Percentiles rank a stretch among this genome's conserved stretches.
phyloP scores from a whole-genome alignment of 495 filamentous ascomycete genomes.

The Penicillium antarcticum region DNA sequence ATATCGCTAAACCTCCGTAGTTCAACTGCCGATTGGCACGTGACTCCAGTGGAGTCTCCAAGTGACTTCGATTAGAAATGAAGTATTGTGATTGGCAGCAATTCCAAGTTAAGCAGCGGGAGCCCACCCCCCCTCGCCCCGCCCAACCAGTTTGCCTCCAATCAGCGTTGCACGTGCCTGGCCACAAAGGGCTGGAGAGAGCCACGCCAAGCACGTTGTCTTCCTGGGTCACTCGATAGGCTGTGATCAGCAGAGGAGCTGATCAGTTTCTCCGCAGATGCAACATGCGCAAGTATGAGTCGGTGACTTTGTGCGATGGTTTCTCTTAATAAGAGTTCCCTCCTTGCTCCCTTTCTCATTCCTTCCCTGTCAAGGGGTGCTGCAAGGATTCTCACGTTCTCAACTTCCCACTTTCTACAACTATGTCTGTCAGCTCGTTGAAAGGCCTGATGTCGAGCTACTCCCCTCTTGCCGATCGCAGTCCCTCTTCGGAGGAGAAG shows the following conservation, averaged over 20 bases:
- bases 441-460: conserved; percentile 39
- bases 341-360: not conserved
- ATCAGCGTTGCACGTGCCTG: conserved; percentile 39
- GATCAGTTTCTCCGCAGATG: conserved; percentile 10
- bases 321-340: conserved; percentile 2
- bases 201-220: conserved; percentile 34
- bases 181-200: conserved; percentile 6
- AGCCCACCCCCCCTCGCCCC: not conserved
- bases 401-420: not conserved
- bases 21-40: not conserved
- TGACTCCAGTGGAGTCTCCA: not conserved
- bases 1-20: no score
- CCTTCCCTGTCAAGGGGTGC: conserved; percentile 1
- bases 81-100: conserved; percentile 2
- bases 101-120: conserved; percentile 17
- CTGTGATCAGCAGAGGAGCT: conserved; percentile 14
- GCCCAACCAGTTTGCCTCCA: conserved; percentile 13
- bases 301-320: not conserved
- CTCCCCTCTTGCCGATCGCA: conserved; percentile 31
- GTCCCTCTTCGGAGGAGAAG: conserved; percentile 34
- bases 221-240: conserved; percentile 28
- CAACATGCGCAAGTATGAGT: not conserved
- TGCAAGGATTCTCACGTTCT: not conserved
- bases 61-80: conserved; percentile 7
- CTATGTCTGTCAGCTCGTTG: conserved; percentile 37